phyloP scores from a whole-genome alignment of 169 alveolate genomes.

The Babesia bigemina region DNA sequence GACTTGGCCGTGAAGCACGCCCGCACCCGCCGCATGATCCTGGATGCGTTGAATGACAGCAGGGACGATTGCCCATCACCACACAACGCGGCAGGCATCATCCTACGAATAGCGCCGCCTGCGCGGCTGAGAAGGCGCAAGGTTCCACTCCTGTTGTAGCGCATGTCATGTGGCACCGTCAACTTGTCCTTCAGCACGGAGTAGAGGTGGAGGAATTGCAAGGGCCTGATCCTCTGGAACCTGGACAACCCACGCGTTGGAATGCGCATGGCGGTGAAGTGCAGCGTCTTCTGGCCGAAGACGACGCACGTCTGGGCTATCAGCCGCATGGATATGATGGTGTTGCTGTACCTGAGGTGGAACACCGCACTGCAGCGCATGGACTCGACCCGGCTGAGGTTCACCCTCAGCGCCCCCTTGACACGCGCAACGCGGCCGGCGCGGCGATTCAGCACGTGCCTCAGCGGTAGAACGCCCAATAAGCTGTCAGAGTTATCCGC shows the following conservation, averaged over 20 bases:
- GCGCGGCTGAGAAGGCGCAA: neutral
- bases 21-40: neutral
- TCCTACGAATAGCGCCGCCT: neutral
- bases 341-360: conserved; percentile 28
- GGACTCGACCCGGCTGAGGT: conserved; percentile 58
- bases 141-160: neutral
- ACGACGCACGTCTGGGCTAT: conserved; percentile 59
- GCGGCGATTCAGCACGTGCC: neutral
- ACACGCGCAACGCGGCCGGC: conserved; percentile 33
- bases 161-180: conserved; percentile 20
- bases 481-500: neutral
- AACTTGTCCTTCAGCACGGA: conserved; percentile 23
- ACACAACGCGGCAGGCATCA: neutral
- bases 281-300: conserved; percentile 62
- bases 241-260: conserved; percentile 23
- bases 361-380: conserved; percentile 44
- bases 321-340: conserved; percentile 26
- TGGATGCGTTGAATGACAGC: neutral
- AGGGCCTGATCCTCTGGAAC: conserved; percentile 2
- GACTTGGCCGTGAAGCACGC: neutral
- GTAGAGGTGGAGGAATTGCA: conserved; percentile 9
- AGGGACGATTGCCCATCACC: neutral
- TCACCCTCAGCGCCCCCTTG: conserved; percentile 39
- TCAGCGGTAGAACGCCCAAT: neutral
- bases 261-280: conserved; percentile 40